Conservation (phyloP, 306 rosid species). For the Lithocarpus polystachyus region DNA sequence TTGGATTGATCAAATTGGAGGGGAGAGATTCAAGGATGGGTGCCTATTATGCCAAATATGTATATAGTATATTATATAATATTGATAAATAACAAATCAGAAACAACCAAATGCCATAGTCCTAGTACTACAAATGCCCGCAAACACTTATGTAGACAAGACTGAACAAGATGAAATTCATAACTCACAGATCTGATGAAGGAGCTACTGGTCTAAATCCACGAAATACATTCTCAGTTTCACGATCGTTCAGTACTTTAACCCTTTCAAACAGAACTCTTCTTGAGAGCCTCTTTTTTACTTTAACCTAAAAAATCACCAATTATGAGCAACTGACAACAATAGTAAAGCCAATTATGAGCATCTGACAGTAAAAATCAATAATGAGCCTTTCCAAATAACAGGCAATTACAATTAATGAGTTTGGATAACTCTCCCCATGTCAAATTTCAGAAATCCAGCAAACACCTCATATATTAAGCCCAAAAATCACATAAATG, state of each 20-base stretch:
- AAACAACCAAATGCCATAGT: not conserved
- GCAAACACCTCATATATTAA: not conserved
- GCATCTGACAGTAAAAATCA: not conserved
- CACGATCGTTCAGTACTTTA: conserved; percentile 48
- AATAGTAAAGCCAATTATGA: not conserved
- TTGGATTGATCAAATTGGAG: not conserved
- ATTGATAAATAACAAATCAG: not conserved
- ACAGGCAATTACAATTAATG: not conserved
- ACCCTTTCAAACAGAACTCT: conserved; percentile 64
- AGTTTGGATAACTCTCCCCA: not conserved
- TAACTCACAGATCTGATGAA: conserved; percentile 62
- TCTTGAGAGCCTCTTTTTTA: conserved; percentile 63
- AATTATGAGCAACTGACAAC: not conserved
- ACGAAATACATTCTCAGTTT: conserved; percentile 51
- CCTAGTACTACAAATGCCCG: not conserved
- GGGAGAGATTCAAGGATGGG: not conserved
- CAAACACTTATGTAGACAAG: not conserved
- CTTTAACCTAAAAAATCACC: conserved; percentile 52
- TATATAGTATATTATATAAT: not conserved
- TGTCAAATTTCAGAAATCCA: not conserved
- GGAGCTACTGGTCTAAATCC: conserved; percentile 72
- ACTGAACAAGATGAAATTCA: conserved; percentile 8
- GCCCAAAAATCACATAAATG: not conserved
- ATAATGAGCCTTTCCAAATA: not conserved
- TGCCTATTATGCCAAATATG: not conserved